Percentiles rank a stretch among this genome's conserved stretches.
phyloP scores from a whole-genome alignment of 306 rosid species.

The Rosa persica region DNA sequence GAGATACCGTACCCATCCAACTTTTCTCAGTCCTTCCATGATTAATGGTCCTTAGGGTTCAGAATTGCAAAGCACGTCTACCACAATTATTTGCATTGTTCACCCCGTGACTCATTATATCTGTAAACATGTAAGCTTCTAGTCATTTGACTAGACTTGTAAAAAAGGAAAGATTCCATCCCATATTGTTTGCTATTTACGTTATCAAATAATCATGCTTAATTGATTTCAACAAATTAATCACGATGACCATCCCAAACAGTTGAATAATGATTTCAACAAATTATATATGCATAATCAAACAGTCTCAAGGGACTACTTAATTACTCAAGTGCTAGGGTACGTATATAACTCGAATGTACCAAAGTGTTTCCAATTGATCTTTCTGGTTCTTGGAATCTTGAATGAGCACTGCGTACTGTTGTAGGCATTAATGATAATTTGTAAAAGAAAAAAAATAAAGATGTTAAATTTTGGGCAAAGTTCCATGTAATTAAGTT shows the following conservation, averaged over 20 bases:
- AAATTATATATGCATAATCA: too few relatives aligned
- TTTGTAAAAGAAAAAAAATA: too few relatives aligned
- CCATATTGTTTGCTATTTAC: neutral
- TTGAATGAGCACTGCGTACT: too few relatives aligned
- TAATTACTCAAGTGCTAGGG: too few relatives aligned
- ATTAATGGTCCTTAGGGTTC: neutral
- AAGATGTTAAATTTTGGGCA: too few relatives aligned
- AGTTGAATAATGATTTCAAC: neutral
- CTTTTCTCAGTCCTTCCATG: neutral
- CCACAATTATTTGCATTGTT: neutral
- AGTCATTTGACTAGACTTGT: neutral
- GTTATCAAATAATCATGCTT: neutral
- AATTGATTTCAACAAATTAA: neutral
- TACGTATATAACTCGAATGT: too few relatives aligned
- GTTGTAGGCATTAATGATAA: too few relatives aligned
- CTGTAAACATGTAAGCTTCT: neutral
- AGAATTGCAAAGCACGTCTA: neutral
- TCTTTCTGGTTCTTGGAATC: too few relatives aligned
- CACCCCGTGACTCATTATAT: conserved; percentile 2
- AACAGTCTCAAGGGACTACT: too few relatives aligned
- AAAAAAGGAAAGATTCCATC: neutral
- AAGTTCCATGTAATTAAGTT: too few relatives aligned
- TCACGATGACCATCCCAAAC: neutral
- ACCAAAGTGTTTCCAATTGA: too few relatives aligned
- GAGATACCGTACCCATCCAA: neutral